Evolutionary conservation across 352 stramenopile genomes (phyloP).

Genomic region (Albugo candida): DNA sequence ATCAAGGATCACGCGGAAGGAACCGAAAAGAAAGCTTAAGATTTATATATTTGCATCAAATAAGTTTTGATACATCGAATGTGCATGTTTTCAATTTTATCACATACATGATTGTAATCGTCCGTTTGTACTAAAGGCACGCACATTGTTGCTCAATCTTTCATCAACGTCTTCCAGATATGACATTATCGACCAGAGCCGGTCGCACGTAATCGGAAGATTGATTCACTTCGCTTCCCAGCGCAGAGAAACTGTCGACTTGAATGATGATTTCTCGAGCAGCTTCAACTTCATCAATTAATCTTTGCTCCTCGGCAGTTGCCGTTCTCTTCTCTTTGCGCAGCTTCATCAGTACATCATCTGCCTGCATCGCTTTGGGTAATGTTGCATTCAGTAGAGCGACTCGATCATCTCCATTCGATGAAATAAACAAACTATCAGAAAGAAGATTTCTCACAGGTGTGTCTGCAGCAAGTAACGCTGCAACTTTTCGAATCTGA

Average conservation of each 20-base stretch:
- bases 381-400: slow-evolving; percentile 54
- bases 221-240: slow-evolving; percentile 65
- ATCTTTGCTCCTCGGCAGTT: slow-evolving; percentile 84
- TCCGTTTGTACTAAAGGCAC: too few species aligned
- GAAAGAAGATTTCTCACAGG: slow-evolving; percentile 44
- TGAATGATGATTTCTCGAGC: slow-evolving; percentile 94
- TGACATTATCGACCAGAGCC: slow-evolving; percentile 42
- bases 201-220: slow-evolving; percentile 81
- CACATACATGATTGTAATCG: too few species aligned
- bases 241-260: slow-evolving; percentile 83
- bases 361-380: slow-evolving; percentile 80
- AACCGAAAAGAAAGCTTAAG: too few species aligned
- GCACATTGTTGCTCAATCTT: too few species aligned
- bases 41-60: too few species aligned
- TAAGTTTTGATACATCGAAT: too few species aligned
- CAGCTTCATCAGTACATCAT: slow-evolving; percentile 80
- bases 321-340: slow-evolving; percentile 89
- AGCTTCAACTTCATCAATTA: slow-evolving; percentile 90
- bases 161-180: background rate
- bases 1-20: slow-evolving; percentile 11
- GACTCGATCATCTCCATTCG: slow-evolving; percentile 39
- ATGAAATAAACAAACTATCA: slow-evolving; percentile 59
- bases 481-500: slow-evolving; percentile 47
- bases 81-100: too few species aligned
- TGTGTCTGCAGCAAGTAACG: slow-evolving; percentile 54